Base-by-base conservation (phyloP, 345 rosid species). In the Populus nigra region DNA sequence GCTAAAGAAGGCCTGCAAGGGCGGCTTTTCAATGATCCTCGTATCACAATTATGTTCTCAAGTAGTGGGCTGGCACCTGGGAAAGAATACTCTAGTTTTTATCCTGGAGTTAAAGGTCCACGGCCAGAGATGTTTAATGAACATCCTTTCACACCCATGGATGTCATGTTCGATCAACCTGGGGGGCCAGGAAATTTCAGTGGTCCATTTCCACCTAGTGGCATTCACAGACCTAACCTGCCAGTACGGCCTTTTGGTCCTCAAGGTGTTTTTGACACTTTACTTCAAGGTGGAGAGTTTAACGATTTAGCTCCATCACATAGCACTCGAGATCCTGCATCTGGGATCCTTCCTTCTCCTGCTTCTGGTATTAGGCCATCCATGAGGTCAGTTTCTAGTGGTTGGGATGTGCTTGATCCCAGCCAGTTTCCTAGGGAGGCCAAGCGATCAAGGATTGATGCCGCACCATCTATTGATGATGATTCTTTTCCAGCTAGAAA, bases 1-100 rank as follows among this genome's bases (percentile, higher is more conserved):
- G 98, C 97, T 23, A 96, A 93, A 86, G 99, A 93, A 84, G 98
- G 96, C 12, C 82, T 96, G 79, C 97, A 93, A 72, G 98, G 99
- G 47, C 88, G 99, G 75, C 87, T 96, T 72, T 92, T 96, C 77
- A 93, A 91, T 62, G 97, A 96, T 82, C 92, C 97, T 75, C 90
- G 97, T 70, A 93, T 96, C 75, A 92, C 94, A 41, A 96, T 93
- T 31, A 88, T 89, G 96, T 96, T 78, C 80, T 89, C 94, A 59
- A 90, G 88, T 73, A 90, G 95, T 78, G 92, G 80, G 69, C 76
- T 88, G 75, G 91, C 91, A 41, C 90, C 91, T 35, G 91, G 87
- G 15, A 89, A 85, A 88, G 96, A 90, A 13, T 81, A 79, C 81
- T 68, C 88, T 2, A 79, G 83, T 50, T 83, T 88, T 76, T 77